A percentile compares a stretch with the other conserved stretches of the same genome.
Conservation (phyloP, 192 early-diverging fungal genomes). For the Funneliformis mosseae region DNA sequence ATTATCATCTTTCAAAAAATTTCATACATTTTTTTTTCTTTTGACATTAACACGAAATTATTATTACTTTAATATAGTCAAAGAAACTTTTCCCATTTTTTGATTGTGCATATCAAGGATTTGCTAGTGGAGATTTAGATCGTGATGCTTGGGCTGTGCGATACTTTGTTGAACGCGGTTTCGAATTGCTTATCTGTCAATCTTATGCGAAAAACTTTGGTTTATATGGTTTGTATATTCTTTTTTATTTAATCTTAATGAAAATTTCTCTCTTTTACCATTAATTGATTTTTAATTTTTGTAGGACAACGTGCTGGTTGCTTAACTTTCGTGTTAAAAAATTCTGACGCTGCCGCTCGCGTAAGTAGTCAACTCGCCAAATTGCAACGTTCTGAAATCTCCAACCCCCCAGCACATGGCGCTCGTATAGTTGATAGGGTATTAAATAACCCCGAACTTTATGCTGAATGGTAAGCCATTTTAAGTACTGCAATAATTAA, state of each 20-base stretch:
- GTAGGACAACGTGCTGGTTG: slow-evolving; percentile 85
- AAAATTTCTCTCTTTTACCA: neutral
- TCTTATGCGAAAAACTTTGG: slow-evolving; percentile 99
- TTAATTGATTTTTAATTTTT: slow-evolving; percentile 11
- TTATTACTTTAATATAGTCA: slow-evolving; percentile 43
- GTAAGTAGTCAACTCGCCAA: slow-evolving; percentile 85
- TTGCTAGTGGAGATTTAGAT: slow-evolving; percentile 91
- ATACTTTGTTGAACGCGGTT: slow-evolving; percentile 89
- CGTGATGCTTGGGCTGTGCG: slow-evolving; percentile 91
- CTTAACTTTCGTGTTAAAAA: slow-evolving; percentile 73
- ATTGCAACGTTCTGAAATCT: slow-evolving; percentile 82
- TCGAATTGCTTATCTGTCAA: slow-evolving; percentile 90
- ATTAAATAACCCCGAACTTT: slow-evolving; percentile 79
- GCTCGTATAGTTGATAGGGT: slow-evolving; percentile 84
- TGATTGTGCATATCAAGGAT: slow-evolving; percentile 99
- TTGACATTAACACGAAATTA: neutral
- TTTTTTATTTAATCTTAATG: slow-evolving; percentile 11
- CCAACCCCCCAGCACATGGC: slow-evolving; percentile 90
- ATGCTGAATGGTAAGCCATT: slow-evolving; percentile 73
- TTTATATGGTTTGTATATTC: slow-evolving; percentile 70
- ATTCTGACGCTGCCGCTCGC: slow-evolving; percentile 50
- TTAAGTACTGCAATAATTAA: neutral
- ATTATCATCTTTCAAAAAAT: neutral
- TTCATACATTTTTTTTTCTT: neutral
- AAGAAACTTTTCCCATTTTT: slow-evolving; percentile 93